These are phyloP conservation scores for Gonium pectorale DNA, from an alignment of 139 green algal genomes.

Conservation along the genomic window DNA sequence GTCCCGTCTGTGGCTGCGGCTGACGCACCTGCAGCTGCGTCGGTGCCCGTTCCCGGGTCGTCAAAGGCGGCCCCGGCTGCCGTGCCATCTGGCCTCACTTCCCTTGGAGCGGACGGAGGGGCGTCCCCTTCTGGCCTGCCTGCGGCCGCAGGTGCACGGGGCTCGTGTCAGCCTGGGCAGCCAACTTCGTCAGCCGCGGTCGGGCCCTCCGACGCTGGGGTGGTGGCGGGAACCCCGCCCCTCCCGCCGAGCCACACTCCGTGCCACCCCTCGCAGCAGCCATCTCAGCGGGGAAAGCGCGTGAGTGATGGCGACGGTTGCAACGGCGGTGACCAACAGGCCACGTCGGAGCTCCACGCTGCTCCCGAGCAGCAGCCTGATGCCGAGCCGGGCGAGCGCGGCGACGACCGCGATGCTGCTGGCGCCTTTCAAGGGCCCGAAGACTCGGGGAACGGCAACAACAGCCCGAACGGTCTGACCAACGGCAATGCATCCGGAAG, in stretches of 20 bases:
- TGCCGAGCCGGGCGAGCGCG: background rate
- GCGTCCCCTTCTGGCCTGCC: too few species aligned
- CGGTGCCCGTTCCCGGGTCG: too few species aligned
- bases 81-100: too few species aligned
- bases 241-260: too few species aligned
- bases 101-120: too few species aligned
- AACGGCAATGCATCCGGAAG: slow-evolving; percentile 22
- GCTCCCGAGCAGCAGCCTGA: background rate
- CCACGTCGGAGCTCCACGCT: slow-evolving; percentile 22
- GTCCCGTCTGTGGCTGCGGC: too few species aligned
- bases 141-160: too few species aligned
- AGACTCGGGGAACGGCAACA: background rate
- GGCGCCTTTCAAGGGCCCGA: background rate
- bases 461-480: slow-evolving; percentile 33
- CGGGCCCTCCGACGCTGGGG: background rate
- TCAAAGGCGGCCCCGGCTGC: too few species aligned
- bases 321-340: slow-evolving; percentile 8
- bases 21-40: too few species aligned
- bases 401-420: background rate
- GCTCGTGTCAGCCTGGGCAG: background rate
- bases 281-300: background rate
- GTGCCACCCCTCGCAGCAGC: background rate
- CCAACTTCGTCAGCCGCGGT: background rate
- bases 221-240: too few species aligned
- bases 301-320: slow-evolving; percentile 21